Evolutionary conservation across 2,329 filamentous ascomycete species (phyloP).

Genomic region (Tolypocladium sp.): DNA sequence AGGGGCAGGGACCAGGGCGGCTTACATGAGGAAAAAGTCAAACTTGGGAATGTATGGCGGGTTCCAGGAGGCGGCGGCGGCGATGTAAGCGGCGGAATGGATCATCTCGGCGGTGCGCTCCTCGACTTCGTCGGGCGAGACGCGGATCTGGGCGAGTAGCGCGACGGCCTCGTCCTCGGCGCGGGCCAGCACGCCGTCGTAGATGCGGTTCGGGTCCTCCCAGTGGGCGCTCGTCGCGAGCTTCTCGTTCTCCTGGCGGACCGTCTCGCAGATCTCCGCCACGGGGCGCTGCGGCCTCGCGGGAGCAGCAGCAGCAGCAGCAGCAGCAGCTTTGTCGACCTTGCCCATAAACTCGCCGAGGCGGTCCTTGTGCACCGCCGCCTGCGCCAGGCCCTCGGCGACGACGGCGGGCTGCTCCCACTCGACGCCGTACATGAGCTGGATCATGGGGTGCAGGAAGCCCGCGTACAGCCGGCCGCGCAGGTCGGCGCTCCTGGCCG

Average conservation of each 20-base stretch:
- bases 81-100: slow-evolving; percentile 46
- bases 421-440: slow-evolving; percentile 77
- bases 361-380: slow-evolving; percentile 56
- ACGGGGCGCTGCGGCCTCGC: slow-evolving; percentile 15
- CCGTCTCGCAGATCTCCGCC: slow-evolving; percentile 51
- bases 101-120: slow-evolving; percentile 55
- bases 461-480: slow-evolving; percentile 59
- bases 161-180: slow-evolving; percentile 55
- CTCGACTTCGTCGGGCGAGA: slow-evolving; percentile 47
- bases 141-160: slow-evolving; percentile 48
- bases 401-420: slow-evolving; percentile 75
- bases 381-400: slow-evolving; percentile 70
- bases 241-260: slow-evolving; percentile 41
- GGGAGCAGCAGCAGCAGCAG: neutral
- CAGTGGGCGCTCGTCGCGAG: slow-evolving; percentile 39
- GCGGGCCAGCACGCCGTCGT: slow-evolving; percentile 57
- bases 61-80: slow-evolving; percentile 48
- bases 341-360: slow-evolving; percentile 43
- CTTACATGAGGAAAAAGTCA: slow-evolving; percentile 67
- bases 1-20: neutral
- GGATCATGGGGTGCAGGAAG: slow-evolving; percentile 72
- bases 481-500: slow-evolving; percentile 58
- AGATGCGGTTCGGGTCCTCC: slow-evolving; percentile 53
- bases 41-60: slow-evolving; percentile 59
- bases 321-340: slow-evolving; percentile 37